Percentiles rank a stretch among this genome's conserved stretches.
These are phyloP conservation scores for Globisporangium parvum DNA, from an alignment of 352 stramenopile species.

Conservation along the genomic window DNA sequence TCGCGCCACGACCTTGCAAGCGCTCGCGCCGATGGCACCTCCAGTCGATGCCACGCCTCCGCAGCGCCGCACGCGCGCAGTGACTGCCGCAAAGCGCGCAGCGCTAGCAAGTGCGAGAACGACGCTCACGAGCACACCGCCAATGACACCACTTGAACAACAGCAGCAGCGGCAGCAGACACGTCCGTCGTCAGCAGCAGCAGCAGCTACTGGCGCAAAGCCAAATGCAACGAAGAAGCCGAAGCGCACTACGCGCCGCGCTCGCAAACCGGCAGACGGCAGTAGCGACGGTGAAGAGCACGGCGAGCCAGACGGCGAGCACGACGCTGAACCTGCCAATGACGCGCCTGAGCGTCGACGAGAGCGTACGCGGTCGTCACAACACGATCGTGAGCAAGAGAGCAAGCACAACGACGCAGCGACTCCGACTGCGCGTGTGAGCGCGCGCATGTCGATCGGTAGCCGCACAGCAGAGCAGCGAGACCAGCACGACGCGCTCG, in stretches of 20 bases:
- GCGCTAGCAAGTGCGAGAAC: neutral
- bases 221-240: no score
- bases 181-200: no score
- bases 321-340: no score
- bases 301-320: no score
- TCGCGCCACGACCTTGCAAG: neutral
- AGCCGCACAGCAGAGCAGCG: slow-evolving; percentile 3
- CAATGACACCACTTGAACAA: neutral
- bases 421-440: neutral
- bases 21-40: neutral
- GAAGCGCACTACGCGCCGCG: no score
- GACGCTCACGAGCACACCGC: neutral
- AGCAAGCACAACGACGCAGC: neutral
- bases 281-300: no score
- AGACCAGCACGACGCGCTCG: slow-evolving; percentile 2
- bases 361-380: no score
- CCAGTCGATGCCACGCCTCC: neutral
- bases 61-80: slow-evolving; percentile 11
- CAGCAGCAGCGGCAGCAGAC: neutral
- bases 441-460: slow-evolving; percentile 1
- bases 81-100: slow-evolving; percentile 9
- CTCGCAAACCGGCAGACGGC: no score
- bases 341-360: no score
- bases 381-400: no score
- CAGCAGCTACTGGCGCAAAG: no score